A percentile compares a stretch with the other conserved stretches of the same genome.
Evolutionary conservation across 1,284 basidiomycete genomes (phyloP).

Genomic region (Abortiporus biennis): DNA sequence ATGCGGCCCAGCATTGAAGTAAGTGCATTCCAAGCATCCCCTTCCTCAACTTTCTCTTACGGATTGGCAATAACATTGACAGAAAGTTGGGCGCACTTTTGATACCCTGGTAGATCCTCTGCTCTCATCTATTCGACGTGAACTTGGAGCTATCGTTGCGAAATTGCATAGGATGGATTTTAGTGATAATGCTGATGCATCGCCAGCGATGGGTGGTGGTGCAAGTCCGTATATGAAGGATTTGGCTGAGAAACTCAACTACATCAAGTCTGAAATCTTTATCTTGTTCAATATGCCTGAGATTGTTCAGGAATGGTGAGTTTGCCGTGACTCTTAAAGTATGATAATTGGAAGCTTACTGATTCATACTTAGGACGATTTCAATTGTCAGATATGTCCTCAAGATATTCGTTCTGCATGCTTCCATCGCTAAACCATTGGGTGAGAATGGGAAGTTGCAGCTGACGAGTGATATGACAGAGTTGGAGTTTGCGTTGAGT

Average conservation of each 20-base stretch:
- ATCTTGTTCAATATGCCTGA: slow-evolving; percentile 68
- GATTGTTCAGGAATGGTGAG: slow-evolving; percentile 66
- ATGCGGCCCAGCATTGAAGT: slow-evolving; percentile 65
- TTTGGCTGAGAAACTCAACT: slow-evolving; percentile 77
- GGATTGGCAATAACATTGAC: slow-evolving; percentile 64
- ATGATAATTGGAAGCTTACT: slow-evolving; percentile 1
- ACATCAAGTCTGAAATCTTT: slow-evolving; percentile 73
- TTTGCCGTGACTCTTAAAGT: slow-evolving; percentile 8
- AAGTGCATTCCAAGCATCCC: slow-evolving; percentile 15
- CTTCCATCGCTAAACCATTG: slow-evolving; percentile 82
- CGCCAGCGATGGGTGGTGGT: slow-evolving; percentile 58
- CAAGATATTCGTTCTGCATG: slow-evolving; percentile 82
- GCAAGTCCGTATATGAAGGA: slow-evolving; percentile 88
- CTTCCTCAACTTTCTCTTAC: not conserved
- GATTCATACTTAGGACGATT: slow-evolving; percentile 45
- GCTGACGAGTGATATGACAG: slow-evolving; percentile 92
- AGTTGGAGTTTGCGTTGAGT: slow-evolving; percentile 86
- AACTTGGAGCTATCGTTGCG: slow-evolving; percentile 71
- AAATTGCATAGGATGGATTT: slow-evolving; percentile 84
- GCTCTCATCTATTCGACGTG: slow-evolving; percentile 69
- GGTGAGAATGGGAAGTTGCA: slow-evolving; percentile 89
- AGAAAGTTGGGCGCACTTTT: slow-evolving; percentile 37
- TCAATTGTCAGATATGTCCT: slow-evolving; percentile 72
- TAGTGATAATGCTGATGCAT: slow-evolving; percentile 59
- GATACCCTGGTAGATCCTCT: slow-evolving; percentile 66